These are phyloP conservation scores for Xylaria bambusicola DNA, from an alignment of 495 filamentous ascomycete species.

Conservation along the genomic window DNA sequence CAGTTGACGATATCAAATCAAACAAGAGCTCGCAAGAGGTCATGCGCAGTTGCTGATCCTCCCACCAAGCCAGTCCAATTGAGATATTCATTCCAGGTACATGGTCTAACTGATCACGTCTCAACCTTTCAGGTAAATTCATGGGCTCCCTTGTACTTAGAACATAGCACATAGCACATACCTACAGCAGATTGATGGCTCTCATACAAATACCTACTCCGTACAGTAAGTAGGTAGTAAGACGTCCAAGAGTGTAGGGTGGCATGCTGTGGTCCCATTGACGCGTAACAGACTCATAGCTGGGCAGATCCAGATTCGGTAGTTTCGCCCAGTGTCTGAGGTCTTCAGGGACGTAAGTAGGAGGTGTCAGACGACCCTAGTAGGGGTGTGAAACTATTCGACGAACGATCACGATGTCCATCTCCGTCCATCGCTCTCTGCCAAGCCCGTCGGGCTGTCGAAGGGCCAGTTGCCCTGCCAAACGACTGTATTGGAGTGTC, in stretches of 20 bases:
- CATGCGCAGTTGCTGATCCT: constrained; percentile 14
- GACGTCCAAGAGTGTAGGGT: background rate
- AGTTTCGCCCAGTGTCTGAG: constrained; percentile 15
- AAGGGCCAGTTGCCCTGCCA: constrained; percentile 4
- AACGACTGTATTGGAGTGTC: constrained; percentile 4
- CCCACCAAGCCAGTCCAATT: too few relatives aligned
- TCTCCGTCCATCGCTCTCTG: background rate
- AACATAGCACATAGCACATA: too few relatives aligned
- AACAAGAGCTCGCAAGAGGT: constrained; percentile 5
- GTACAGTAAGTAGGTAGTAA: too few relatives aligned
- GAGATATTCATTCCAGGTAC: too few relatives aligned
- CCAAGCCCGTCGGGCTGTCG: background rate
- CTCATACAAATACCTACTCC: background rate
- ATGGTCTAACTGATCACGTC: too few relatives aligned
- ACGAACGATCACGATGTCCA: background rate
- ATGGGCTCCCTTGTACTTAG: too few relatives aligned
- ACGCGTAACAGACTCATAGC: background rate
- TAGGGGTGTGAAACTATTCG: background rate
- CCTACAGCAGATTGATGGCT: background rate
- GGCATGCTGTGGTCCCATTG: background rate
- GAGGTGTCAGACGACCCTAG: background rate
- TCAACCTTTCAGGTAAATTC: too few relatives aligned
- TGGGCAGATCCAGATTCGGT: background rate
- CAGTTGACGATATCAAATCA: constrained; percentile 18
- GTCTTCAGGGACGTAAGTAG: too few relatives aligned